Percentiles rank a stretch among this genome's conserved stretches.
Evolutionary conservation across 495 filamentous ascomycete species (phyloP).

Genomic region (Neurospora africana): DNA sequence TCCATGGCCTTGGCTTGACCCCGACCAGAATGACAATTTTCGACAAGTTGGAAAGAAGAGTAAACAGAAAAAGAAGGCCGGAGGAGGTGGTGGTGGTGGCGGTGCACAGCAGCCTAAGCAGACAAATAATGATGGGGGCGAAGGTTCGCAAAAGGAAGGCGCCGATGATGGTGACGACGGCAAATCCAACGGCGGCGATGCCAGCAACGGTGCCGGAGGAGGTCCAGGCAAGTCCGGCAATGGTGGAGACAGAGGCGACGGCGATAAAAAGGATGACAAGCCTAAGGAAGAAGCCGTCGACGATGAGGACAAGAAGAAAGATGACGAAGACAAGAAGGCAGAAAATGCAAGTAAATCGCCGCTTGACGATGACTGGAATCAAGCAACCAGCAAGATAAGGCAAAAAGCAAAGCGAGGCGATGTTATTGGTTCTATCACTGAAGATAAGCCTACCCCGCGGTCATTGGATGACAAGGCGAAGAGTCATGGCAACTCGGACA

Average conservation of each 20-base stretch:
- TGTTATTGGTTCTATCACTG: neutral
- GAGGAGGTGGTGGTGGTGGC: conserved; percentile 6
- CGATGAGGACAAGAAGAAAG: conserved; percentile 14
- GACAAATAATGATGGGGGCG: conserved; percentile 18
- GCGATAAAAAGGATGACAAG: conserved; percentile 21
- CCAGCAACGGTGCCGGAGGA: conserved; percentile 7
- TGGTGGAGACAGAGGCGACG: conserved; percentile 18
- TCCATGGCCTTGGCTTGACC: conserved; percentile 27
- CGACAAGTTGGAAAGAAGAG: conserved; percentile 33
- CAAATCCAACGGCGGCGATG: conserved; percentile 12
- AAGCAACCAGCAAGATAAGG: neutral
- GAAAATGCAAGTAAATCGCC: conserved; percentile 13
- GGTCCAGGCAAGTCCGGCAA: conserved; percentile 16
- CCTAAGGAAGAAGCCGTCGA: conserved; percentile 22
- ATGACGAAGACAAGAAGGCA: conserved; percentile 12
- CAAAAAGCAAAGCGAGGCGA: neutral
- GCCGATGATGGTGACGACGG: conserved; percentile 18
- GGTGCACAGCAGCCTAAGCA: conserved; percentile 1
- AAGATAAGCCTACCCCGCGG: neutral
- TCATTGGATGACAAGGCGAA: neutral
- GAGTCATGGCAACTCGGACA: conserved; percentile 13
- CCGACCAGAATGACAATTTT: conserved; percentile 37
- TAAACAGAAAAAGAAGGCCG: conserved; percentile 14
- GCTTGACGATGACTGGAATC: conserved; percentile 14
- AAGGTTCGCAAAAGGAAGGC: conserved; percentile 36